Evolutionary conservation across 2,329 filamentous ascomycete species (phyloP).

Genomic region (Pyricularia grisea): DNA sequence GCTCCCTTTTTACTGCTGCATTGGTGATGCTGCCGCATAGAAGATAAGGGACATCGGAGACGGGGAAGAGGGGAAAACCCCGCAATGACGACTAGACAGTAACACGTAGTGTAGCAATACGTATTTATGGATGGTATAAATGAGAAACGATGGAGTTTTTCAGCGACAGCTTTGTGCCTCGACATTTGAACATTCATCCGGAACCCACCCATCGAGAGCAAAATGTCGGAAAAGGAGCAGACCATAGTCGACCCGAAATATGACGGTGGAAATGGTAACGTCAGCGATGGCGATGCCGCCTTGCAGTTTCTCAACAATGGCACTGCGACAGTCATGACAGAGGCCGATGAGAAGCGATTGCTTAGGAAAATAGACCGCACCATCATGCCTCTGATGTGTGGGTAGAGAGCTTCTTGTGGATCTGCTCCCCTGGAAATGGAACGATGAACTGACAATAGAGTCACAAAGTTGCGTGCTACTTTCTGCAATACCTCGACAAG

Average conservation of each 20-base stretch:
- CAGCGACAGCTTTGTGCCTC: background rate
- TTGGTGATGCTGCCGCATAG: background rate
- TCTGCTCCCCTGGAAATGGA: background rate
- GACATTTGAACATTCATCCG: background rate
- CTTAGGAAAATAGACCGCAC: slow-evolving; percentile 19
- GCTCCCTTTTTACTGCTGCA: background rate
- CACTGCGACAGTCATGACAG: background rate
- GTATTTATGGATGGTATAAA: background rate
- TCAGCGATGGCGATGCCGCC: background rate
- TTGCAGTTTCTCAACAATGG: background rate
- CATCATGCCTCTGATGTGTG: slow-evolving; percentile 20
- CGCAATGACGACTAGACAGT: background rate
- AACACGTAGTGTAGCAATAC: background rate
- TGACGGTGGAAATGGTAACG: background rate
- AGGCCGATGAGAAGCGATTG: slow-evolving; percentile 5
- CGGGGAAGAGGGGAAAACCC: background rate
- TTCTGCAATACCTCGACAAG: background rate
- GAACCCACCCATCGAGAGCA: background rate
- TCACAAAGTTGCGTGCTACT: background rate
- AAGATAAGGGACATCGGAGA: background rate
- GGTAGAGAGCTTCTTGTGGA: background rate
- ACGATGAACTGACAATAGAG: background rate
- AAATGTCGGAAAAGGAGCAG: background rate
- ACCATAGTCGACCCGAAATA: background rate
- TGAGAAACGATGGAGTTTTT: background rate